These are phyloP conservation scores for Termitomyces sp. DNA, from an alignment of 768 basidiomycete genomes.

Conservation along the genomic window DNA sequence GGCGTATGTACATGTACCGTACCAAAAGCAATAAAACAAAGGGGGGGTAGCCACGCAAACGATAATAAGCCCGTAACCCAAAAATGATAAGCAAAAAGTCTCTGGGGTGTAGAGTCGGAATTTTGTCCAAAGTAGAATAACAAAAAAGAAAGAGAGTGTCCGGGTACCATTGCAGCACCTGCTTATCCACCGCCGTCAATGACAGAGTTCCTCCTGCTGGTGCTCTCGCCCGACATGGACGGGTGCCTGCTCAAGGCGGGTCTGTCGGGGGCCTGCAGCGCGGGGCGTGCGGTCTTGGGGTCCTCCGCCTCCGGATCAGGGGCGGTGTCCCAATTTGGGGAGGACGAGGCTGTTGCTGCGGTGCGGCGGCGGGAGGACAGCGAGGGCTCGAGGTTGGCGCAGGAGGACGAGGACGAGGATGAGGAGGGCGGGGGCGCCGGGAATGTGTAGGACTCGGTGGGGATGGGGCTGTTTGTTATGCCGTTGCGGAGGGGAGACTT, in stretches of 20 bases:
- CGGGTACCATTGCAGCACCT: no score
- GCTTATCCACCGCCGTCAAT: constrained; percentile 16
- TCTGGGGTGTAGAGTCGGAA: no score
- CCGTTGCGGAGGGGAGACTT: constrained; percentile 38
- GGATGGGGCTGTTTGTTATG: constrained; percentile 23
- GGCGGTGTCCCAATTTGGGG: constrained; percentile 36
- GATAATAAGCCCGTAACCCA: no score
- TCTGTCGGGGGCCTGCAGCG: constrained; percentile 21
- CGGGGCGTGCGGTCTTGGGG: no score
- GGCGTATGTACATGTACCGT: no score
- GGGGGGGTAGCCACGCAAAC: no score
- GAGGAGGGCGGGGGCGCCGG: constrained; percentile 27
- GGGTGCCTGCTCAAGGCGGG: constrained; percentile 22
- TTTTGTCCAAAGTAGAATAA: no score
- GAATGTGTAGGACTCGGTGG: constrained; percentile 43
- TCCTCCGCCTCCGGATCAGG: not conserved
- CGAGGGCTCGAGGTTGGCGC: not conserved
- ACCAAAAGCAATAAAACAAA: no score
- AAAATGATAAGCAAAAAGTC: no score
- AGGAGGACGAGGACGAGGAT: not conserved
- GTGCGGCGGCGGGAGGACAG: constrained; percentile 27
- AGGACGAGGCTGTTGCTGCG: constrained; percentile 24
- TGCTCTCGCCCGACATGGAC: no score
- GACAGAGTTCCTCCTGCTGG: constrained; percentile 29
- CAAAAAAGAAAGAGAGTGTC: no score